A percentile compares a stretch with the other conserved stretches of the same genome.
These are phyloP conservation scores for Cyphellophora europaea DNA, from an alignment of 2,329 filamentous ascomycete species.

Conservation along the genomic window DNA sequence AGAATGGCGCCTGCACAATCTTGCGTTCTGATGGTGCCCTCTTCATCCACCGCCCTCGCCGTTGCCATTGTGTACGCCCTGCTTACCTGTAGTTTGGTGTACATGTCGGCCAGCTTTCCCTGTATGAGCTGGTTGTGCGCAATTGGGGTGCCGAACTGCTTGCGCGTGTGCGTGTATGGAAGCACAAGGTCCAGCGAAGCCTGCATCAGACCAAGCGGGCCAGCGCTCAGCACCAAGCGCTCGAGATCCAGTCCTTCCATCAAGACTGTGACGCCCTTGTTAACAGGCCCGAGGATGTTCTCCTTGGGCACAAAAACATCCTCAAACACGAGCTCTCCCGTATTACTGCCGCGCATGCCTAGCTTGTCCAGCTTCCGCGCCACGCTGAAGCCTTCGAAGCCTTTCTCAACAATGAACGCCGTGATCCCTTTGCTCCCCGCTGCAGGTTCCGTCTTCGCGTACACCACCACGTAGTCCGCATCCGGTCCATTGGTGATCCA, in stretches of 20 bases:
- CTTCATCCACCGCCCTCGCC: conserved; percentile 69
- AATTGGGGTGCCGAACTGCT: conserved; percentile 79
- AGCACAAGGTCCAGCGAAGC: conserved; percentile 74
- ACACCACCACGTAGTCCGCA: conserved; percentile 88
- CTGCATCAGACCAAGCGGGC: conserved; percentile 91
- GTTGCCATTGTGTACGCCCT: conserved; percentile 82
- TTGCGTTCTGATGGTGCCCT: conserved; percentile 64
- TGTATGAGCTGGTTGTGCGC: conserved; percentile 90
- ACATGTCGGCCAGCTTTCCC: conserved; percentile 92
- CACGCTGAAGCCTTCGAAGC: conserved; percentile 67
- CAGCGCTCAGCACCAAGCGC: conserved; percentile 80
- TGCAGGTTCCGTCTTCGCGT: conserved; percentile 82
- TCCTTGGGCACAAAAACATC: conserved; percentile 77
- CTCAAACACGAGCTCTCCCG: conserved; percentile 86
- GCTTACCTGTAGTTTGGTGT: conserved; percentile 79
- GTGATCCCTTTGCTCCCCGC: conserved; percentile 84
- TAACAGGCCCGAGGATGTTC: conserved; percentile 69
- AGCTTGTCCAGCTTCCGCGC: conserved; percentile 93
- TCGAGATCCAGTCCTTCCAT: conserved; percentile 97
- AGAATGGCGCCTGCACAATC: conserved; percentile 92
- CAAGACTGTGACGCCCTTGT: conserved; percentile 77
- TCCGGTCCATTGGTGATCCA: conserved; percentile 98
- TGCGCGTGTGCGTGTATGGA: conserved; percentile 80
- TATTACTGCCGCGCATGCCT: conserved; percentile 95
- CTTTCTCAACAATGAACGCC: conserved; percentile 74